These are phyloP conservation scores for Blastomyces silverae DNA, from an alignment of 2,329 filamentous ascomycete species.

Conservation along the genomic window DNA sequence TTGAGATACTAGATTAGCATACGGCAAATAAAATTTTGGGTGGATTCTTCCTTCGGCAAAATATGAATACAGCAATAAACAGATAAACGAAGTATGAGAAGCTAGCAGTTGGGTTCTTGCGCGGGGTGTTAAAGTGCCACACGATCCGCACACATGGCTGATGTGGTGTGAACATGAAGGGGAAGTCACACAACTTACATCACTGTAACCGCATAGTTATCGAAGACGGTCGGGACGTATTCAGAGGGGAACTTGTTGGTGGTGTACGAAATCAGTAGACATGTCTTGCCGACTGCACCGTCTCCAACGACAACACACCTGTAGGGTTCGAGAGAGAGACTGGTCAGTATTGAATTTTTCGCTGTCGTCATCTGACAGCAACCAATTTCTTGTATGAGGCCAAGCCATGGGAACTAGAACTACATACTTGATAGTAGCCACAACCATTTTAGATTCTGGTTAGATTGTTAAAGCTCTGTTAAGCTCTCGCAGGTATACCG, in stretches of 20 bases:
- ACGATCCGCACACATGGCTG: slow-evolving; percentile 14
- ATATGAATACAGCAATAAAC: neutral
- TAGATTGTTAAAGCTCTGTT: neutral
- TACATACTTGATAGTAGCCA: slow-evolving; percentile 58
- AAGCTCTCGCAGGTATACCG: slow-evolving; percentile 8
- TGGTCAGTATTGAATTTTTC: neutral
- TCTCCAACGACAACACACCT: slow-evolving; percentile 99
- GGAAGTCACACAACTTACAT: slow-evolving; percentile 63
- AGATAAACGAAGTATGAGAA: neutral
- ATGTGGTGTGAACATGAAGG: slow-evolving; percentile 10
- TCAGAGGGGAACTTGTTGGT: slow-evolving; percentile 99
- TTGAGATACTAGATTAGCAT: slow-evolving; percentile 19
- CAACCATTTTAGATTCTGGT: slow-evolving; percentile 46
- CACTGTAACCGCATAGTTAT: slow-evolving; percentile 99
- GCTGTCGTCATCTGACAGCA: slow-evolving; percentile 21
- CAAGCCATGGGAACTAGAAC: neutral
- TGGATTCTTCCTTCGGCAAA: neutral
- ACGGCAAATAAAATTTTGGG: neutral
- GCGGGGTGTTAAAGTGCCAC: slow-evolving; percentile 2
- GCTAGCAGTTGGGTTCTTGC: neutral
- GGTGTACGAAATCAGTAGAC: slow-evolving; percentile 97
- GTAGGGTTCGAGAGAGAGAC: slow-evolving; percentile 15
- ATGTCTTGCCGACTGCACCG: slow-evolving; percentile 99
- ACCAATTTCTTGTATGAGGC: neutral
- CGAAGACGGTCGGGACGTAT: slow-evolving; percentile 99